Evolutionary conservation across 441 rosid genomes (phyloP).

Genomic region (Erodium trifolium): DNA sequence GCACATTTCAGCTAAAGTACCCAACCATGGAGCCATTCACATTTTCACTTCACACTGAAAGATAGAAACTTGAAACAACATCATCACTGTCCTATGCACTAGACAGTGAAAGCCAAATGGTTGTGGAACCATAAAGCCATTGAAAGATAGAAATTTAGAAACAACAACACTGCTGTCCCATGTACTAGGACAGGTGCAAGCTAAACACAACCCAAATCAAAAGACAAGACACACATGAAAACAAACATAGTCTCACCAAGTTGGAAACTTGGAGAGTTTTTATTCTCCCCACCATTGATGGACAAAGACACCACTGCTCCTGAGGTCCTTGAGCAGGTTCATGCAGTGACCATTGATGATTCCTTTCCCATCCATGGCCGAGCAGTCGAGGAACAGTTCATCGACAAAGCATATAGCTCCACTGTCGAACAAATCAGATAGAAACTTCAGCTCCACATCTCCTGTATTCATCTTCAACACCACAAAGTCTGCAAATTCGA

Average conservation of each 20-base stretch:
- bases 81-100: background rate
- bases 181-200: no score
- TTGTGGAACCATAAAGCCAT: no score
- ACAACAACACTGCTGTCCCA: no score
- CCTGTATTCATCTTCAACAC: conserved; percentile 66
- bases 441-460: conserved; percentile 44
- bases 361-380: background rate
- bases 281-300: conserved; percentile 63
- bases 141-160: no score
- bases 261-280: background rate
- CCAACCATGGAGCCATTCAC: conserved; percentile 35
- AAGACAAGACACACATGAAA: background rate
- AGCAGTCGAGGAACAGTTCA: conserved; percentile 64
- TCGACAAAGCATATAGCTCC: conserved; percentile 59
- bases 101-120: background rate
- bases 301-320: conserved; percentile 49
- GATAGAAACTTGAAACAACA: background rate
- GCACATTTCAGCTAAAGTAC: conserved; percentile 13
- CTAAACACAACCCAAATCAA: no score
- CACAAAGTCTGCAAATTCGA: conserved; percentile 51
- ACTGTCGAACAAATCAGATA: conserved; percentile 37
- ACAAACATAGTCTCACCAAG: background rate
- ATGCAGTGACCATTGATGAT: background rate
- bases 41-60: conserved; percentile 13
- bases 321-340: background rate